Base-by-base conservation (phyloP, 1,284 basidiomycete species). In the Pyrrhoderma noxium region DNA sequence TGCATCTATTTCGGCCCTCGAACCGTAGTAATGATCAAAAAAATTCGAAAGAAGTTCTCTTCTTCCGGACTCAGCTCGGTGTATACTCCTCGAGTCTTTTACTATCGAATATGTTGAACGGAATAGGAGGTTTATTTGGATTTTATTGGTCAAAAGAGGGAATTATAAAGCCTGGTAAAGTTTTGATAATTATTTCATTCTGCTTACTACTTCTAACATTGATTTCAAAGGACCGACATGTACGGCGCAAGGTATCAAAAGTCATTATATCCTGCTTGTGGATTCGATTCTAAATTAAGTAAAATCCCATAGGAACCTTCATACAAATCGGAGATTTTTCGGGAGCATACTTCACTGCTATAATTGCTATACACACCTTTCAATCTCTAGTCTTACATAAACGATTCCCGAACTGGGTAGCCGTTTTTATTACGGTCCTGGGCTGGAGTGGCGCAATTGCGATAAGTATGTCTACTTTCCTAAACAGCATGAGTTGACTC, bases 51-150 rank as follows among this genome's bases (percentile, higher is more conserved):
- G 77, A 79, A 62, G 75, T 73, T 38, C 64, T 79, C 49, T 85
- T 87, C 64, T 84, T 87, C 63, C 72, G 74, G 55, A 84, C 82
- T 4, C 82, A 83, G 56, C 71, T 86, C 9, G 85, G 85, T 9
- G 72, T 75, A 47, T 86, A 85, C 62, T 74, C 76, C 13, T 71
- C 70, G 41, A 84, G 78, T 59, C 69, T 88, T 48, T 69, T 87
- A 50, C 56, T 80, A 21, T 72, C 75, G 53, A 81, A 83, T 60
- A 63, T 78, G 52, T 64, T 81, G 59, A 77, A 67, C 53, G 71
- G 73, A 45, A 53, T 72, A 16, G 70, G 79, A 49, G 80, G 78
- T 38, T 62, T 82, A 13, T 68, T 85, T 49, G 72, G 67, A 44
- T 57, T 66, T 36, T 49, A 56, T 16, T 82, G 79, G 75, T 50